Evolutionary conservation across 352 stramenopile species (phyloP).

Genomic region (Phytophthora foliorum): DNA sequence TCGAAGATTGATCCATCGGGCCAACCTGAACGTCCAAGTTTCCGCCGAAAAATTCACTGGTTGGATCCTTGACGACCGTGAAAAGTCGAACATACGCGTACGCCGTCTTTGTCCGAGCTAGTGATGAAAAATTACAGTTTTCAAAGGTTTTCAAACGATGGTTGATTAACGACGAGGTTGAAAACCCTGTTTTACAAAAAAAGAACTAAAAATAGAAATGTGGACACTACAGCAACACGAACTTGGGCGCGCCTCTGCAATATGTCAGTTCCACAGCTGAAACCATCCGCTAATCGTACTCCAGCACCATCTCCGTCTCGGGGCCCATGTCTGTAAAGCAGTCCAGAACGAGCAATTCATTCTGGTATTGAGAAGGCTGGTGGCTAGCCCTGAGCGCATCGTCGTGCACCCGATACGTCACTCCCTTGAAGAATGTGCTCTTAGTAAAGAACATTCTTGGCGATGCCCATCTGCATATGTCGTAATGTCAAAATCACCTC

Average conservation of each 20-base stretch:
- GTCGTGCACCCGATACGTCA: neutral
- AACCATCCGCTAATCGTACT: too few species aligned
- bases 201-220: too few species aligned
- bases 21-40: constrained; percentile 6
- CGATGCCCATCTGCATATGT: constrained; percentile 9
- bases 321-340: constrained; percentile 2
- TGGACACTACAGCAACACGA: too few species aligned
- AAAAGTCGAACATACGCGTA: neutral
- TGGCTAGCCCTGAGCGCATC: neutral
- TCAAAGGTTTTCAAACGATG: too few species aligned
- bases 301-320: too few species aligned
- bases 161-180: too few species aligned
- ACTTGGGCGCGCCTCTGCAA: too few species aligned
- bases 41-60: neutral
- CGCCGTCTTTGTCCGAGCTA: neutral
- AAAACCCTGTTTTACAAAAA: too few species aligned
- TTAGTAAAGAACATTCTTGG: constrained; percentile 1
- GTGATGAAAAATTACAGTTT: too few species aligned
- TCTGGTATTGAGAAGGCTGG: neutral
- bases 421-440: neutral
- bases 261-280: too few species aligned
- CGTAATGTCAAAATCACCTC: constrained; percentile 5
- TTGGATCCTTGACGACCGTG: neutral
- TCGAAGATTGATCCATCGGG: neutral
- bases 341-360: constrained; percentile 8